These are phyloP conservation scores for Tricholoma saponaceum DNA, from an alignment of 768 basidiomycete genomes.

Conservation along the genomic window DNA sequence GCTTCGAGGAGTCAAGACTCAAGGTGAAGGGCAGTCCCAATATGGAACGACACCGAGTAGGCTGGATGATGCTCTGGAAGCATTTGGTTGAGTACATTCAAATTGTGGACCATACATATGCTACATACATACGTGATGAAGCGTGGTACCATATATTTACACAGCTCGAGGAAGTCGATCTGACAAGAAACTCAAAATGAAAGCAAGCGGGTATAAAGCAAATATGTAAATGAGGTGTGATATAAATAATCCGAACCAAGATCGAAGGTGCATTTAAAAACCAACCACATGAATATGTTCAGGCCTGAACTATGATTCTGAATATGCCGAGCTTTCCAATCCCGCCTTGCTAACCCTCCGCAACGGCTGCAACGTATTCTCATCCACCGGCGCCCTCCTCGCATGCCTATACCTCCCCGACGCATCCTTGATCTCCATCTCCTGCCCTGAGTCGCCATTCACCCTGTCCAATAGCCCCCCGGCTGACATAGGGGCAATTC, in stretches of 20 bases:
- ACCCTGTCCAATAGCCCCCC: constrained; percentile 35
- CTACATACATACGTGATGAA: too few relatives aligned
- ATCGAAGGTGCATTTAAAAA: background rate
- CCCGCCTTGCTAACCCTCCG: constrained; percentile 92
- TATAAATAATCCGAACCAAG: background rate
- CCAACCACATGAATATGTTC: background rate
- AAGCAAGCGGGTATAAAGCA: background rate
- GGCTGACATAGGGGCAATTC: constrained; percentile 29
- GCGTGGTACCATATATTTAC: too few relatives aligned
- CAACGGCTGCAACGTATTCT: constrained; percentile 84
- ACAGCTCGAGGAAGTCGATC: too few relatives aligned
- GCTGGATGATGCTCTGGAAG: too few relatives aligned
- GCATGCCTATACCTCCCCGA: constrained; percentile 85
- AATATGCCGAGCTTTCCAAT: constrained; percentile 61
- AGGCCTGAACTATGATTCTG: constrained; percentile 1
- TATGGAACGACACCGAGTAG: too few relatives aligned
- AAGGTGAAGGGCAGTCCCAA: too few relatives aligned
- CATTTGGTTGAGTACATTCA: too few relatives aligned
- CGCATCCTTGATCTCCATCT: constrained; percentile 86
- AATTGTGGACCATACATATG: too few relatives aligned
- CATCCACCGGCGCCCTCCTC: constrained; percentile 82
- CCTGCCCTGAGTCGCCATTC: constrained; percentile 71
- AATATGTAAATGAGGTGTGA: background rate
- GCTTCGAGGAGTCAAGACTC: background rate
- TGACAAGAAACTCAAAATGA: background rate